Evolutionary conservation across 176 grass and related monocot genomes (phyloP), one percentile per base, ranked within the genome.

Genomic region (Pontederia crassipes): DNA sequence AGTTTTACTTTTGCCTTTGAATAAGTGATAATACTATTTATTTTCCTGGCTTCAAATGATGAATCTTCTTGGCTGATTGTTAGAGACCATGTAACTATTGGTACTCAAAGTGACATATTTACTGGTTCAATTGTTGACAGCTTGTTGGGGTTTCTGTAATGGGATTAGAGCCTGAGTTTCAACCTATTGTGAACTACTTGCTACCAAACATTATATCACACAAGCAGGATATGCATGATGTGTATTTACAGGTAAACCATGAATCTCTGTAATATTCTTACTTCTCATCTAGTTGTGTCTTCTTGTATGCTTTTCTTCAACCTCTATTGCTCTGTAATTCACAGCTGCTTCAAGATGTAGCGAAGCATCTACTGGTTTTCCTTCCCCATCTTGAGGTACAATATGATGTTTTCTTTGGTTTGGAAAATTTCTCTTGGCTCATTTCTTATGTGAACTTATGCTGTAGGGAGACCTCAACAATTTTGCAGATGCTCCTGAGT

Each of bases 121-220:
- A 54, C 35, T 56, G 68, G 50, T 56, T 15, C 64, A 11, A 55
- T 56, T 48, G 17, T 45, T 54, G 52, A 12, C 58, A 96, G 83
- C 84, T 96, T 75, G 69, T 82, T 54, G 92, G 92, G 58, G 80
- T 96, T 67, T 72, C 92, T 55, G 81, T 96, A 27, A 72, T 86
- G 66, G 92, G 92, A 79, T 70, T 96, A 54, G 92, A 96, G 57
- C 86, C 92, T 69, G 92, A 96, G 52, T 72, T 96, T 64, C 92
- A 85, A 29, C 92, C 92, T 54, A 65, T 90, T 40, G 69, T 87
- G 52, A 90, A 80, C 77, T 75, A 96, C 55, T 73, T 96, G 59
- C 75, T 87, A 55, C 91, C 91, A 32, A 68, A 87, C 59, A 96
- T 90, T 65, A 75, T 79, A 55, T 70, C 86, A 8, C 79, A 81